Base-by-base conservation (phyloP, 139 green algal species). In the Asterochloris sp. region DNA sequence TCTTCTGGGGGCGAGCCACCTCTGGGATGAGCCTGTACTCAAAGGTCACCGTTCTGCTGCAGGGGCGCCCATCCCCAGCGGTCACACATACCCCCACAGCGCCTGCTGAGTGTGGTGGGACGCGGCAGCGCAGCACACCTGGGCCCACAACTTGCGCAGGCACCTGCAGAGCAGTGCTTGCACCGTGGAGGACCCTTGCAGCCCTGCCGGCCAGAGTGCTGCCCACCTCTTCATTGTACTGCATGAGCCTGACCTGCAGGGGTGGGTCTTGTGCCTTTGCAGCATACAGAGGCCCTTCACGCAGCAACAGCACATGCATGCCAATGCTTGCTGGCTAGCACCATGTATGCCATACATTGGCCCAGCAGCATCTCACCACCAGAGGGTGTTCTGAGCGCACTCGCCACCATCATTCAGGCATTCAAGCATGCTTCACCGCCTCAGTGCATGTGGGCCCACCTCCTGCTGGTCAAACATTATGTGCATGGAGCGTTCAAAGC, bases 21-120 rank as follows among this genome's bases (percentile, higher is more conserved):
- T 60, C 74, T 62, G 29, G 28, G 10, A n/a, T n/a, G 11, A 13
- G 11, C 19, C 29, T 69, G 75, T 79, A 79, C 21, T 67, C 75
- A 69, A 79, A 79, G 75, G 16, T 69, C 13, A 79, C 38, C 12
- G 54, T 61, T 47, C 68, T 79, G 75, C 75, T 79, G 75, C 75
- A 79, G 21, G 75, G 75, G 12, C 60, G 75, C 23, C 38, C 75
- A 79, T 79, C 75, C 11, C 75, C 75, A 12, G 67, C 12, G 2
- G 75, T 79, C 23, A 79, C 60, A 15, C 75, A 79, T 0, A 79
- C 60, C 21, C 75, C 67, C 23, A 79, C 75, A 24, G 21, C 12
- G 47, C 75, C 75, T 19, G 54, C 21, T 69, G n/a, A 24, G 23
- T 79, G 75, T 15, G 75, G 24, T 54, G 75, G 75, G 24, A 61